Conservation (phyloP, 2,329 filamentous ascomycete species). For the Aureobasidium subglaciale region DNA sequence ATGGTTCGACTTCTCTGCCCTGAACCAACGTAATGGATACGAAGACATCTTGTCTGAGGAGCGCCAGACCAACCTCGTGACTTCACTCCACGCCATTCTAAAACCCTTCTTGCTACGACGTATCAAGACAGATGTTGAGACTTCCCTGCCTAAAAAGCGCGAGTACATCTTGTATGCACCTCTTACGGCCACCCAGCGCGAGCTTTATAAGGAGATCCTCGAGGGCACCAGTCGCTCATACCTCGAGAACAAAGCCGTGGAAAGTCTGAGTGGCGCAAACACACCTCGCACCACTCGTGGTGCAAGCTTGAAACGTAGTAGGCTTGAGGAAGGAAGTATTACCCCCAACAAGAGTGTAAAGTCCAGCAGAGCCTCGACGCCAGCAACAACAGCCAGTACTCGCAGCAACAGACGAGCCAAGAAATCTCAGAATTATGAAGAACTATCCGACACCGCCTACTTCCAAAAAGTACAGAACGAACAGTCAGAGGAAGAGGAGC, state of each 20-base stretch:
- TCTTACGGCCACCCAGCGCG: conserved; percentile 82
- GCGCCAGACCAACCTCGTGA: conserved; percentile 67
- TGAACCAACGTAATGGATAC: conserved; percentile 74
- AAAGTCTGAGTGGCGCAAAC: conserved; percentile 52
- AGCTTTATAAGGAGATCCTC: conserved; percentile 74
- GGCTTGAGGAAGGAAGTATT: conserved; percentile 31
- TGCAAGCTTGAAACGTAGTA: conserved; percentile 52
- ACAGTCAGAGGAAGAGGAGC: conserved; percentile 27
- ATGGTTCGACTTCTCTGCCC: conserved; percentile 94
- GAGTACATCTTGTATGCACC: conserved; percentile 95
- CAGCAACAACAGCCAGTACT: conserved; percentile 41
- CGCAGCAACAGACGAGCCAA: conserved; percentile 45
- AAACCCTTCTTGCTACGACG: conserved; percentile 84
- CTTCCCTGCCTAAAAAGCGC: conserved; percentile 85
- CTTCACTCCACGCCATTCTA: conserved; percentile 85
- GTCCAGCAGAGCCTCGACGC: conserved; percentile 69
- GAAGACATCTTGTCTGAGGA: conserved; percentile 74
- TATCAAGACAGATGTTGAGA: conserved; percentile 89
- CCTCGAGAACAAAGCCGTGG: conserved; percentile 69
- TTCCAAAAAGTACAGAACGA: conserved; percentile 62
- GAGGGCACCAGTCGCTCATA: conserved; percentile 45
- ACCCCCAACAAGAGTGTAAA: conserved; percentile 64
- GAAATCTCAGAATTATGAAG: conserved; percentile 55
- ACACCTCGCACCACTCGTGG: conserved; percentile 40
- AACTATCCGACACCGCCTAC: conserved; percentile 77